phyloP scores from a whole-genome alignment of 257 asterid species.

The Scutellaria baicalensis region DNA sequence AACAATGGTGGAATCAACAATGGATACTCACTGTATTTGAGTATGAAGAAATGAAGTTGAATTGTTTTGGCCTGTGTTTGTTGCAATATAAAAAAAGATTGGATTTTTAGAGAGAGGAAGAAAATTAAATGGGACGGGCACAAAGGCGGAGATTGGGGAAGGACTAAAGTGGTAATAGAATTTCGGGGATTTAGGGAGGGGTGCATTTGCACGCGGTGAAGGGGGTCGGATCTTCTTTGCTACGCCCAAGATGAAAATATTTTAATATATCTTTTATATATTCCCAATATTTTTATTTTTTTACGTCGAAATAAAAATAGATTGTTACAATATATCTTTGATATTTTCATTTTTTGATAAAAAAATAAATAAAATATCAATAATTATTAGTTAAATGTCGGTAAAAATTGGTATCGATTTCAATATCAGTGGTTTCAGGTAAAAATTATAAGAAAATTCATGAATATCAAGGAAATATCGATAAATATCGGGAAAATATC shows the following conservation, averaged over 20 bases:
- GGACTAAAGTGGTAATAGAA: constrained; percentile 3
- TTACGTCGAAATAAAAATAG: too few species aligned
- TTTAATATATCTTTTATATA: too few species aligned
- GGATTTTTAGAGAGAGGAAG: background rate
- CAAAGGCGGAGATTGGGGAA: constrained; percentile 30
- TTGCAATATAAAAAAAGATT: background rate
- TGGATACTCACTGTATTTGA: background rate
- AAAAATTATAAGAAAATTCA: too few species aligned
- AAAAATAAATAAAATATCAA: too few species aligned
- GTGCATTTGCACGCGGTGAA: background rate
- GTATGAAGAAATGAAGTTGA: background rate
- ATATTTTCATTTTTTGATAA: too few species aligned
- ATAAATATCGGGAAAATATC: too few species aligned
- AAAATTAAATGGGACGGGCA: constrained; percentile 9
- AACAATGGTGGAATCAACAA: constrained; percentile 14
- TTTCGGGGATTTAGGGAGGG: constrained; percentile 13
- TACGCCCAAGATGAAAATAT: background rate
- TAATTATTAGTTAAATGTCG: too few species aligned
- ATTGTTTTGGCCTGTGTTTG: background rate
- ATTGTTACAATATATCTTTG: too few species aligned
- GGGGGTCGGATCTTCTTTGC: constrained; percentile 11
- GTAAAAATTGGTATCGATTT: too few species aligned
- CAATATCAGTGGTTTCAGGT: too few species aligned
- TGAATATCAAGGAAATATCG: too few species aligned
- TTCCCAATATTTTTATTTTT: too few species aligned